Conservation (phyloP, 768 basidiomycete species). For the Austroboletus festivus region DNA sequence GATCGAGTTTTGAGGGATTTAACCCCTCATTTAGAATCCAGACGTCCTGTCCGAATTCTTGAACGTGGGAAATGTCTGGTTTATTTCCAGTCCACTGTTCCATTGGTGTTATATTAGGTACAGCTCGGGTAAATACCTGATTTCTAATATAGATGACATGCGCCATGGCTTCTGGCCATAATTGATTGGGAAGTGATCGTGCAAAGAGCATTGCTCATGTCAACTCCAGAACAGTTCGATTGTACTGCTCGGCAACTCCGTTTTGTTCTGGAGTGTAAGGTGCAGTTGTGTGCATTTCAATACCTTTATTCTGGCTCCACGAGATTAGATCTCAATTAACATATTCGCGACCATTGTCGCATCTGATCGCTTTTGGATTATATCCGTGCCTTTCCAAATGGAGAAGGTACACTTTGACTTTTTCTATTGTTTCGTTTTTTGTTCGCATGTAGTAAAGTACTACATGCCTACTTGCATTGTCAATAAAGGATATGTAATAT, state of each 20-base stretch:
- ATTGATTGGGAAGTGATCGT: background rate
- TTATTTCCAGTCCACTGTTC: constrained; percentile 13
- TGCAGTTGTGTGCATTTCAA: constrained; percentile 29
- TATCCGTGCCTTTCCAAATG: background rate
- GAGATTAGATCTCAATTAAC: constrained; percentile 19
- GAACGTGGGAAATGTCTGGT: constrained; percentile 30
- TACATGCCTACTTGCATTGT: background rate
- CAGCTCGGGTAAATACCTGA: background rate
- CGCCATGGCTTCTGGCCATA: constrained; percentile 32
- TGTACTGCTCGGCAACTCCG: constrained; percentile 34
- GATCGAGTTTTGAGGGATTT: background rate
- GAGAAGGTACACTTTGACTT: background rate
- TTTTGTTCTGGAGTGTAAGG: constrained; percentile 39
- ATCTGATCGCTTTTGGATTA: constrained; percentile 11
- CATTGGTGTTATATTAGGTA: background rate
- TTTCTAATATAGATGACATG: constrained; percentile 33
- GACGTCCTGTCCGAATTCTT: constrained; percentile 16
- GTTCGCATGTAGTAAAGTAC: background rate
- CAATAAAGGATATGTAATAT: background rate
- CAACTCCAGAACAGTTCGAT: constrained; percentile 31
- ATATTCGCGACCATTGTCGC: constrained; percentile 34
- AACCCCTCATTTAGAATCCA: constrained; percentile 1
- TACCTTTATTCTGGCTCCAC: constrained; percentile 24
- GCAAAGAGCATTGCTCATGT: constrained; percentile 32
- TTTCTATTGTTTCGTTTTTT: background rate